A percentile compares a stretch with the other conserved stretches of the same genome.
phyloP scores from a whole-genome alignment of 768 basidiomycete genomes.

The Xerocomellus dryophilus region DNA sequence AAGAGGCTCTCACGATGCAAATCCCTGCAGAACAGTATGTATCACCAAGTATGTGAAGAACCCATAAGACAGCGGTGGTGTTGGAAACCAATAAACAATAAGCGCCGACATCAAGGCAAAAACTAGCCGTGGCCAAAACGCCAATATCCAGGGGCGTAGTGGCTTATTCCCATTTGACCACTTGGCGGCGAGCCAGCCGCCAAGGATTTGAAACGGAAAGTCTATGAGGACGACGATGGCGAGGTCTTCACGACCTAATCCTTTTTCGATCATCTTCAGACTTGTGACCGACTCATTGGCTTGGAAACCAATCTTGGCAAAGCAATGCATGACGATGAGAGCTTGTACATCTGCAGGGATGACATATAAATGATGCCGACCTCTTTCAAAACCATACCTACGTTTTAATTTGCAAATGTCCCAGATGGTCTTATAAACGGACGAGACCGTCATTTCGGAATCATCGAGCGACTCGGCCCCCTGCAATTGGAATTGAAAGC shows the following conservation, averaged over 20 bases:
- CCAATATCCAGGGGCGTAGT: slow-evolving; percentile 83
- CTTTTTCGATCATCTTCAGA: slow-evolving; percentile 96
- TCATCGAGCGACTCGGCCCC: slow-evolving; percentile 71
- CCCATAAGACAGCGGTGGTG: slow-evolving; percentile 61
- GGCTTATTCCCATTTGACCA: slow-evolving; percentile 83
- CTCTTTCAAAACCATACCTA: slow-evolving; percentile 35
- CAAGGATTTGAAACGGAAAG: slow-evolving; percentile 95
- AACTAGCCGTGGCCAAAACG: slow-evolving; percentile 83
- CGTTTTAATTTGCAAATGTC: slow-evolving; percentile 87
- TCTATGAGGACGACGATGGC: slow-evolving; percentile 95
- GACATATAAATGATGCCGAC: neutral
- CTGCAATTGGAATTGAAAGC: slow-evolving; percentile 36
- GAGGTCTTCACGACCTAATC: slow-evolving; percentile 90
- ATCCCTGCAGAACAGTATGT: slow-evolving; percentile 79
- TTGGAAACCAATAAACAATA: slow-evolving; percentile 84
- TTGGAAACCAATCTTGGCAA: slow-evolving; percentile 93
- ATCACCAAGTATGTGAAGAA: slow-evolving; percentile 82
- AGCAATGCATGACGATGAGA: slow-evolving; percentile 79
- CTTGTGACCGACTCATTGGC: slow-evolving; percentile 89
- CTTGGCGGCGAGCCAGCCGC: slow-evolving; percentile 90
- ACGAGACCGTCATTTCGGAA: slow-evolving; percentile 84
- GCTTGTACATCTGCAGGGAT: slow-evolving; percentile 75
- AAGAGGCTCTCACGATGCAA: slow-evolving; percentile 64
- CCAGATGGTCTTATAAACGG: slow-evolving; percentile 95
- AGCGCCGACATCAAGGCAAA: slow-evolving; percentile 72